A percentile compares a stretch with the other conserved stretches of the same genome.
These are phyloP conservation scores for Suillus plorans DNA, from an alignment of 768 basidiomycete genomes.

Conservation along the genomic window DNA sequence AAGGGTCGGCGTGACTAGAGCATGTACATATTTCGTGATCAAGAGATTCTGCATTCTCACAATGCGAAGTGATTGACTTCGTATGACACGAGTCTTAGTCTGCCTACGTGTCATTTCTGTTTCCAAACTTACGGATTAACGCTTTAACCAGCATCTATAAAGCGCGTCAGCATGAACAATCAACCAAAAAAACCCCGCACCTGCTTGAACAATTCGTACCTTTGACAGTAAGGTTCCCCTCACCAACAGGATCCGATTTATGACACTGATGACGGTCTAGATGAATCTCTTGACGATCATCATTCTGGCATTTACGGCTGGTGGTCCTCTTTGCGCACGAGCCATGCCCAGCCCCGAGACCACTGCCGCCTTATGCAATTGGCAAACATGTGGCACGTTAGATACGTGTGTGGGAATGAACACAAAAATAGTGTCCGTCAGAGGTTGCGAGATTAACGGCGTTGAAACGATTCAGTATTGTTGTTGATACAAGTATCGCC, in stretches of 20 bases:
- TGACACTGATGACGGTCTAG: not conserved
- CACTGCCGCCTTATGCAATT: slow-evolving; percentile 2
- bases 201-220: not conserved
- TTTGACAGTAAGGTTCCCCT: not conserved
- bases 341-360: not conserved
- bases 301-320: not conserved
- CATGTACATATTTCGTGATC: not conserved
- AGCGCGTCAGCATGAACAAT: not conserved
- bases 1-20: not conserved
- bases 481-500: too few relatives aligned
- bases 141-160: not conserved
- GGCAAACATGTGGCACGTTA: not conserved
- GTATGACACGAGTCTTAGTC: too few relatives aligned
- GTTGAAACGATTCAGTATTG: too few relatives aligned
- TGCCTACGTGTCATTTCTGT: not conserved
- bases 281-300: not conserved
- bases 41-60: not conserved
- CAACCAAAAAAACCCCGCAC: not conserved
- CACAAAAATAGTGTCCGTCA: not conserved
- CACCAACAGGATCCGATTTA: not conserved
- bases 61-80: too few relatives aligned
- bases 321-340: not conserved
- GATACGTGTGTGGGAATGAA: not conserved
- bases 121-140: not conserved
- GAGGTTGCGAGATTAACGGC: too few relatives aligned